Conservation (phyloP, 306 rosid species). For the Pachyrhizus erosus region DNA sequence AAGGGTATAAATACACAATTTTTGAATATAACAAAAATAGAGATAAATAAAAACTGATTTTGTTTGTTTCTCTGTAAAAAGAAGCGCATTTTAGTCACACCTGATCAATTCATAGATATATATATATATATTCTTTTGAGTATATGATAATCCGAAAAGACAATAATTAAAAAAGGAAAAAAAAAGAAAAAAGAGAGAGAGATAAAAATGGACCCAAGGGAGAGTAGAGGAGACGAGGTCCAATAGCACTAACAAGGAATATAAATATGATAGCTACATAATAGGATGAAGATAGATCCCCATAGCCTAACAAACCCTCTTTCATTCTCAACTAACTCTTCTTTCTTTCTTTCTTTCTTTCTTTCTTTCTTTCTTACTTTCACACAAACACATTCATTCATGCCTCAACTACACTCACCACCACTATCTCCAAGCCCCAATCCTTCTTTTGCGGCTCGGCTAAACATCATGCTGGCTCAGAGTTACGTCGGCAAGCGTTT, state of each 20-base stretch:
- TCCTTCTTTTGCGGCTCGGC: constrained; percentile 42
- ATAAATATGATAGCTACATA: constrained; percentile 13
- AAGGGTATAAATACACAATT: neutral
- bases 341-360: neutral
- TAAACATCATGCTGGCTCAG: constrained; percentile 53
- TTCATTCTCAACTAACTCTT: constrained; percentile 9
- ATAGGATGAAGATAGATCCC: constrained; percentile 31
- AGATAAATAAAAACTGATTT: neutral
- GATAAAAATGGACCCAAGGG: neutral
- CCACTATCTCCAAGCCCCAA: neutral
- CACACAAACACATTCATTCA: neutral
- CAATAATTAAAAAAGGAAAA: neutral
- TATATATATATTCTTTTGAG: no score
- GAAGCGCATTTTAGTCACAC: no score
- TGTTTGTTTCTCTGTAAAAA: neutral
- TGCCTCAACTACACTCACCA: neutral
- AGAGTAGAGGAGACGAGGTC: neutral
- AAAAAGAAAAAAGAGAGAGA: no score
- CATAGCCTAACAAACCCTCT: constrained; percentile 14
- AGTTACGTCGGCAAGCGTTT: constrained; percentile 66
- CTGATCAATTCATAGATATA: no score
- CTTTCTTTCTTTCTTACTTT: neutral
- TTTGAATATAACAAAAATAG: neutral
- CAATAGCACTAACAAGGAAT: constrained; percentile 6
- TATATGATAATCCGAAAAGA: neutral